Percentiles rank a stretch among this genome's conserved stretches.
Conservation (phyloP, 352 stramenopile genomes). For the Phytophthora vignae region DNA sequence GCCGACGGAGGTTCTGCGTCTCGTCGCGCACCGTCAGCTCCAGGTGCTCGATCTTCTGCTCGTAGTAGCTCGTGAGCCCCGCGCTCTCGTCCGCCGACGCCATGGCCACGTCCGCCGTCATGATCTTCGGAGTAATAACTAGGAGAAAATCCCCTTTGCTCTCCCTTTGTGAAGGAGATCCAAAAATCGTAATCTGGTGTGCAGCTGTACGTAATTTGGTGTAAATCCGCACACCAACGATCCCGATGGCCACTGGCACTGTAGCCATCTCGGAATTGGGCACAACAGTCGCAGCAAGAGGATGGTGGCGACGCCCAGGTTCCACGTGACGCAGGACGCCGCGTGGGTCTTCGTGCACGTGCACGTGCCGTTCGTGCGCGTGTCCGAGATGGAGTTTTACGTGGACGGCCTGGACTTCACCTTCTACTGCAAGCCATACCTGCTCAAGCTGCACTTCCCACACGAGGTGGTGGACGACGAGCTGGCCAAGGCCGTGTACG, state of each 20-base stretch:
- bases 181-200: slow-evolving; percentile 15
- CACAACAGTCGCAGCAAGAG: slow-evolving; percentile 36
- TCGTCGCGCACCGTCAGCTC: slow-evolving; percentile 95
- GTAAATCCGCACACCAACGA: not conserved
- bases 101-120: slow-evolving; percentile 58
- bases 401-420: slow-evolving; percentile 92
- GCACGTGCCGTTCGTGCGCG: slow-evolving; percentile 91
- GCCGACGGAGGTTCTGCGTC: slow-evolving; percentile 96
- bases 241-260: not conserved
- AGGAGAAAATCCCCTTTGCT: slow-evolving; percentile 9
- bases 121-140: not conserved
- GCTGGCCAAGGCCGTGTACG: slow-evolving; percentile 90
- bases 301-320: slow-evolving; percentile 86
- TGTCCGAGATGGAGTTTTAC: slow-evolving; percentile 93
- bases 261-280: slow-evolving; percentile 43
- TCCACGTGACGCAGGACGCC: slow-evolving; percentile 86
- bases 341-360: slow-evolving; percentile 89
- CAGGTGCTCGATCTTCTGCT: slow-evolving; percentile 96
- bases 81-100: slow-evolving; percentile 39
- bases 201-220: not conserved
- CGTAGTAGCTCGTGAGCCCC: slow-evolving; percentile 92
- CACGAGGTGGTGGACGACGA: slow-evolving; percentile 91
- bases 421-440: slow-evolving; percentile 98
- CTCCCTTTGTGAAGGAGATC: slow-evolving; percentile 33
- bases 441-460: slow-evolving; percentile 96